These are phyloP conservation scores for Chrysochromulina parva DNA, from an alignment of 78 protist species.

Conservation along the genomic window DNA sequence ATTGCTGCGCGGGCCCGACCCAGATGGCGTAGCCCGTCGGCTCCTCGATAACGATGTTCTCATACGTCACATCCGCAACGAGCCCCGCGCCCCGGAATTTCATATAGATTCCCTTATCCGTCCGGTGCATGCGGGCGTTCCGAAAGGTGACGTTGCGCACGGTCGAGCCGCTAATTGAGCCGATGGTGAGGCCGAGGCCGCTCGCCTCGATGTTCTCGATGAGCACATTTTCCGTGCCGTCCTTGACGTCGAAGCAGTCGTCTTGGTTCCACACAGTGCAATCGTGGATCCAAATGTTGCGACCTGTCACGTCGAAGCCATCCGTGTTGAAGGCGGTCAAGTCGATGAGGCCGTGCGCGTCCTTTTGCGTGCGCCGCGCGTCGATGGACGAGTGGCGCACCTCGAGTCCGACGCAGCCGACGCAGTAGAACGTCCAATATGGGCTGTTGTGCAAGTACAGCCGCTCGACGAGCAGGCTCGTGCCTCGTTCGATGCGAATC, in stretches of 20 bases:
- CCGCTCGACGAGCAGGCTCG: constrained; percentile 43
- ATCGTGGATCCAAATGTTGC: constrained; percentile 65
- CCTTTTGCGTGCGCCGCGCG: constrained; percentile 50
- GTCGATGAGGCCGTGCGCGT: constrained; percentile 39
- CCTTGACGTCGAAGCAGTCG: constrained; percentile 60
- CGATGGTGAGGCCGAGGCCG: constrained; percentile 66
- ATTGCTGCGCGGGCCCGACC: constrained; percentile 74
- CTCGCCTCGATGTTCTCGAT: constrained; percentile 55
- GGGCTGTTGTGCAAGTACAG: constrained; percentile 54
- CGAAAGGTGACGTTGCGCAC: constrained; percentile 72
- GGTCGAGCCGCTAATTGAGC: constrained; percentile 30
- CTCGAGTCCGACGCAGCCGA: not conserved
- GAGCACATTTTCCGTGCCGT: constrained; percentile 53
- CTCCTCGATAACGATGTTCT: constrained; percentile 53
- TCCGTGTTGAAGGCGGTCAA: constrained; percentile 70
- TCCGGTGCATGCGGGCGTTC: constrained; percentile 49
- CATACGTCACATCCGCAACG: constrained; percentile 46
- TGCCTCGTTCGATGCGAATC: constrained; percentile 26
- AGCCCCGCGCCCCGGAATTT: not conserved
- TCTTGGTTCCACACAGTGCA: constrained; percentile 69
- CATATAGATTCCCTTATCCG: constrained; percentile 63
- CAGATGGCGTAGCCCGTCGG: constrained; percentile 61
- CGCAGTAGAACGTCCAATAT: constrained; percentile 30
- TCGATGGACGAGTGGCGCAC: constrained; percentile 48
- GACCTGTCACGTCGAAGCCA: constrained; percentile 58